Percentiles rank a stretch among this genome's conserved stretches.
These are phyloP conservation scores for Crucibulum laeve DNA, from an alignment of 768 basidiomycete genomes.

Conservation along the genomic window DNA sequence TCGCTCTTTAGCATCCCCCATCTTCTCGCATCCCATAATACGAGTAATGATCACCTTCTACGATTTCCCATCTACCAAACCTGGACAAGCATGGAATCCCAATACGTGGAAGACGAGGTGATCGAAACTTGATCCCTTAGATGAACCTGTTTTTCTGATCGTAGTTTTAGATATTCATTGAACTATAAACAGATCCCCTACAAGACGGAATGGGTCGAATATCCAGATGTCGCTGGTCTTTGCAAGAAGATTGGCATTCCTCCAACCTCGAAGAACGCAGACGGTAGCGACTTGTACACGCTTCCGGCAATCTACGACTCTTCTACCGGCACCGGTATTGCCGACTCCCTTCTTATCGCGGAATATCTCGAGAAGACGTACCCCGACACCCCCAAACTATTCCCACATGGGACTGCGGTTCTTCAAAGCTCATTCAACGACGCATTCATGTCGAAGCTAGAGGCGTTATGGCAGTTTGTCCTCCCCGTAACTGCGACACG, in stretches of 20 bases:
- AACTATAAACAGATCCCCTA: slow-evolving; percentile 34
- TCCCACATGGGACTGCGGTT: slow-evolving; percentile 31
- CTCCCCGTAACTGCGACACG: slow-evolving; percentile 12
- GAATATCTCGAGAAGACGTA: slow-evolving; percentile 47
- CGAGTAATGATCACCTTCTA: too few species aligned
- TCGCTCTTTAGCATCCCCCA: too few species aligned
- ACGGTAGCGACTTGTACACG: slow-evolving; percentile 34
- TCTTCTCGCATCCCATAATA: too few species aligned
- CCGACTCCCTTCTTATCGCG: slow-evolving; percentile 43
- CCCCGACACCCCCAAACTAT: slow-evolving; percentile 33
- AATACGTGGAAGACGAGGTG: too few species aligned
- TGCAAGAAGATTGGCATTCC: slow-evolving; percentile 30
- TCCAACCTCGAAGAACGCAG: slow-evolving; percentile 25
- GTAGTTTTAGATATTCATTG: slow-evolving; percentile 29
- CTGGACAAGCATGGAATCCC: too few species aligned
- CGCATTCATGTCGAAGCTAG: slow-evolving; percentile 12
- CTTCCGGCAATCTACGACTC: slow-evolving; percentile 49
- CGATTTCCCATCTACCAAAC: too few species aligned
- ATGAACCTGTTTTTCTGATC: too few species aligned
- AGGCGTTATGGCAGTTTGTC: slow-evolving; percentile 13
- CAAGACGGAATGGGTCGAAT: slow-evolving; percentile 49
- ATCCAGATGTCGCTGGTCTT: slow-evolving; percentile 38
- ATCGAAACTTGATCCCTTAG: too few species aligned
- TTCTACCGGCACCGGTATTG: slow-evolving; percentile 27
- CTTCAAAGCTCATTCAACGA: slow-evolving; percentile 33